A percentile compares a stretch with the other conserved stretches of the same genome.
Evolutionary conservation across 768 basidiomycete species (phyloP).

Genomic region (Lentinula raphanica): DNA sequence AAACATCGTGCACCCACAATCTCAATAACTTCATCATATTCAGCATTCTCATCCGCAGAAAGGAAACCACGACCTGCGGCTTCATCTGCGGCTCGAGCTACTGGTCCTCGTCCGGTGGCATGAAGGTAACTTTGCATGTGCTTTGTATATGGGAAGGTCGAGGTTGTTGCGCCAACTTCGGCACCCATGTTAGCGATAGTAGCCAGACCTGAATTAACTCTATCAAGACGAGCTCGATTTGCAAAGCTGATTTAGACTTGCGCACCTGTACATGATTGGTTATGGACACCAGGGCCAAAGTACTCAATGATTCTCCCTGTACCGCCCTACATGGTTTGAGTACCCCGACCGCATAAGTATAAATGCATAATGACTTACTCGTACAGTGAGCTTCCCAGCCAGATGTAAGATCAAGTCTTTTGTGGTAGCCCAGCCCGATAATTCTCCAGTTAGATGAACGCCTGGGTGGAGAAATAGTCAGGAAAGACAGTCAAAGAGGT

Average conservation of each 20-base stretch:
- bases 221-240: neutral
- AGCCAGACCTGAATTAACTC: conserved; percentile 66
- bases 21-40: conserved; percentile 94
- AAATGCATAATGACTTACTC: conserved; percentile 54
- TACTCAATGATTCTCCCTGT: conserved; percentile 96
- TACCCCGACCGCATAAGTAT: neutral
- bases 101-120: conserved; percentile 83
- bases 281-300: conserved; percentile 86
- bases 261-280: conserved; percentile 90
- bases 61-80: conserved; percentile 79
- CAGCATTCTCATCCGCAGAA: conserved; percentile 75
- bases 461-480: conserved; percentile 37
- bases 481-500: neutral
- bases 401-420: conserved; percentile 96
- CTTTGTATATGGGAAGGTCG: conserved; percentile 91
- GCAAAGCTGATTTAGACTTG: conserved; percentile 2
- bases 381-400: conserved; percentile 89
- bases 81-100: conserved; percentile 80
- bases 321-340: conserved; percentile 59
- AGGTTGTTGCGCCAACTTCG: conserved; percentile 99
- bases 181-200: conserved; percentile 99
- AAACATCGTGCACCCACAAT: conserved; percentile 52
- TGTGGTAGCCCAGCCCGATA: conserved; percentile 89
- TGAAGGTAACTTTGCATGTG: conserved; percentile 87
- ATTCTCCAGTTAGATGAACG: conserved; percentile 79